Conservation (phyloP, 73 alveolate species). For the Blepharisma japonicum region DNA sequence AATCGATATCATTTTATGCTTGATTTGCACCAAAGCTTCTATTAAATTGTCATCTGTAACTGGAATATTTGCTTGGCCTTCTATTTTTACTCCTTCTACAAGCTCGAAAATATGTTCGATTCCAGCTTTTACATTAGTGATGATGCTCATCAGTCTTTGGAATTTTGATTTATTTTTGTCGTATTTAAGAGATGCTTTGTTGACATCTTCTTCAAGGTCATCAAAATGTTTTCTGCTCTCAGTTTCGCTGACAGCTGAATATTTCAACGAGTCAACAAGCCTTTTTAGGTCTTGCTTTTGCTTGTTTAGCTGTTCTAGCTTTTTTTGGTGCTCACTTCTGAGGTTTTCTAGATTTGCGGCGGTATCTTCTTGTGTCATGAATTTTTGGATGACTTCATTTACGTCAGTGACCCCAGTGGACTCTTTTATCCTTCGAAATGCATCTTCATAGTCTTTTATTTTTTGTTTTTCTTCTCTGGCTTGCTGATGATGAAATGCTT, state of each 20-base stretch:
- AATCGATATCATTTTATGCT: constrained; percentile 53
- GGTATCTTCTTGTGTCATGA: constrained; percentile 94
- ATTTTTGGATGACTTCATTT: constrained; percentile 97
- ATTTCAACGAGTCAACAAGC: constrained; percentile 76
- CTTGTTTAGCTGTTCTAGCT: constrained; percentile 62
- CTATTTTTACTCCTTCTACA: constrained; percentile 69
- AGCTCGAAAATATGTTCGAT: constrained; percentile 79
- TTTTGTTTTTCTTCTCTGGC: constrained; percentile 46
- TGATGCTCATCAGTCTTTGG: constrained; percentile 62
- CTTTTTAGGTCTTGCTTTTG: constrained; percentile 66
- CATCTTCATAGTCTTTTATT: constrained; percentile 44
- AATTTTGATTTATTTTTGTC: constrained; percentile 71
- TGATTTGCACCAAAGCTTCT: constrained; percentile 66
- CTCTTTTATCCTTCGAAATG: constrained; percentile 36
- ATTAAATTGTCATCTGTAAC: constrained; percentile 72
- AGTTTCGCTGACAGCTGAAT: constrained; percentile 78
- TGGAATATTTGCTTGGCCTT: constrained; percentile 68
- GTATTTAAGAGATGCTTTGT: constrained; percentile 57
- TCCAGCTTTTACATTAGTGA: constrained; percentile 80
- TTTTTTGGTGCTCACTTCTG: constrained; percentile 78
- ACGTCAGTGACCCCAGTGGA: constrained; percentile 92
- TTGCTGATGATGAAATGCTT: constrained; percentile 1
- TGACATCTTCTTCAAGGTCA: constrained; percentile 79
- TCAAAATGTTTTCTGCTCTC: constrained; percentile 88
- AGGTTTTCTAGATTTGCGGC: constrained; percentile 74